Base-by-base conservation (phyloP, 495 filamentous ascomycete species). In the Penicillium antarcticum region DNA sequence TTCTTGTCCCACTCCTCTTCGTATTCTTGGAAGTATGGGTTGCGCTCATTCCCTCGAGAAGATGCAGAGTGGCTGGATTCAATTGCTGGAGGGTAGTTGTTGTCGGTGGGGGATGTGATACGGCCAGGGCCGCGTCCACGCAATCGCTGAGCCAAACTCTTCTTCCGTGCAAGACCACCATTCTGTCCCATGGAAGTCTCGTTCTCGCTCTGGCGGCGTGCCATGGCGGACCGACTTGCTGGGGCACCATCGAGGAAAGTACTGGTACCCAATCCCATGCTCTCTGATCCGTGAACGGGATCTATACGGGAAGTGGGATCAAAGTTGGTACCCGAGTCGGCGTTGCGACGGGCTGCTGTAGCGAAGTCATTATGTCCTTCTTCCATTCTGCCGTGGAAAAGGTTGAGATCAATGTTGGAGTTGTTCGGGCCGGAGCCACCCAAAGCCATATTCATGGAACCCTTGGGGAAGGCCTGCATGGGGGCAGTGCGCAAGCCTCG, bases 201-300 rank as follows among this genome's bases (percentile, higher is more conserved):
- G 23, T 70, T 71, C 55, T 92, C 88, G 48, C 77, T 83, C 48
- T 89, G 82, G 48, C 83, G 84, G 32, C 84, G 86, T 60, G 90
- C 84, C 52, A 97, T 91, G 17, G 89, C 92, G 12, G 85, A 75
- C 48, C 85, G 84, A 17, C 91, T 86, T 12, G 95, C 95, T 5
- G 92, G 94, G 2, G 95, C 86, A 21, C 95, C 95, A 56, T 99
- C 95, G 18, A 99, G 69, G 75, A 97, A 97, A 2, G 95, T 99
- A 46, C 89, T 95, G 9, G 91, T 95, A 45, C 95, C 95, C 5
- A 99, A 76, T 10, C 95, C 95, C 55, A 89, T 67, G 0, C 81
- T 88, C 67, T 94, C 84, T 40, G 89, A 80, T 10, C 94, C 95
- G 55, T 96, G 88, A 33, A 97, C 77, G 6, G 86, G 80, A 41